Evolutionary conservation across 2,329 filamentous ascomycete species (phyloP), one percentile per base, ranked within the genome.

Genomic region (Paraphaeosphaeria sporulosa): DNA sequence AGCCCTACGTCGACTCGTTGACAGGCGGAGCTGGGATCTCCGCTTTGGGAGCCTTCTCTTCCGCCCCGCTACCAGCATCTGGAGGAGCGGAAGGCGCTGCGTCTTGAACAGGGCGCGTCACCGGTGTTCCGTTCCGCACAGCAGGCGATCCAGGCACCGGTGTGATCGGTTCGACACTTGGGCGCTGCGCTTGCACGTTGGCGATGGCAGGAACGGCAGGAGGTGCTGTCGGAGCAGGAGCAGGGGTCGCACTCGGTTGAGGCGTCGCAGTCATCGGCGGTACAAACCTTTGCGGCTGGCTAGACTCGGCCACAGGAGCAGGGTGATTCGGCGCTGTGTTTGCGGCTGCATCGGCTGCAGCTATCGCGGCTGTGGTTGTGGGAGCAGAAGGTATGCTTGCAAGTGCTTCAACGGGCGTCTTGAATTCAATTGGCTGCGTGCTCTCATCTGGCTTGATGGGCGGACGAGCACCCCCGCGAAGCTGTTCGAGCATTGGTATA

Each of bases 131-230:
- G n/a, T 62, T 71, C 43, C 68, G 69, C 9, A 73, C 61, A 6
- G 73, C 71, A 36, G 74, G 74, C 10, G 73, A 76, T 9, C 74
- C 73, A 25, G 74, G 73, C 3, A 76, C 70, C 3, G 75, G 75
- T 3, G 75, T 77, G 1, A 77, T 67, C 2, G 75, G 75, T 62
- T 77, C 75, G 2, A 77, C 74, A 48, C 73, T 77, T 3, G 75
- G 75, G 15, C 75, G 62, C 44, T 70, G 68, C 21, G 69, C 64
- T 34, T 70, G 51, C 1, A 64, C 60, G 32, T 65, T 56, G 15
- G 61, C 57, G 4, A 62, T 48, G 19, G 55, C 57, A 32, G 62
- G 25, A 17, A 51, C 42, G 23, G 63, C 58, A 17, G 25, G 60
- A 13, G 65, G 58, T 17, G 59, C 23, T 19, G 40, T 58, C 19